Base-by-base conservation (phyloP, 2,329 filamentous ascomycete species). In the Claviceps sp. region DNA sequence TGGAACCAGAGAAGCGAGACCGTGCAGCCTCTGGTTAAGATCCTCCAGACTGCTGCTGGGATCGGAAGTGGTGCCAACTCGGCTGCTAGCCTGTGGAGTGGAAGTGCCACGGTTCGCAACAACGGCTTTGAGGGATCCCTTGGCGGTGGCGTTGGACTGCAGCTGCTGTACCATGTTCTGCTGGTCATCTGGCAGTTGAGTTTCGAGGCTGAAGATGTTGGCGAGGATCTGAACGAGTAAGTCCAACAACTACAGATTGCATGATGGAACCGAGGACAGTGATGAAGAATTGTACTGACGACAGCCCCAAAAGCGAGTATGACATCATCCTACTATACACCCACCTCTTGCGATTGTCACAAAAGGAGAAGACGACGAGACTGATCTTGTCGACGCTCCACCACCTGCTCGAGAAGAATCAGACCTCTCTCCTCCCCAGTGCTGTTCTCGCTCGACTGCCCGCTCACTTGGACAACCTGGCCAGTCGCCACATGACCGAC, bases 281-380 rank as follows among this genome's bases (percentile, higher is more conserved):
- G 38, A 19, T 41, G 47, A 8, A 24, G 38, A 19, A 47, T 26
- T n/a, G 6, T 37, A n/a, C 38, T 48, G 34, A 52, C 11, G 26
- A 45, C 2, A 34, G 34, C 50, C 10, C 3, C 7, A n/a, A 22
- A 58, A 95, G 90, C 60, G 90, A 96, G 69, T 89, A 95, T 70
- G 90, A 97, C 63, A 85, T 97, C 59, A 78, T 97, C 56, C 78
- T 89, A 47, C 80, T 97, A 45, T 96, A 95, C 68, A 89, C 87
- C n/a, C 87, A 94, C 58, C 82, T 98, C 40, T 76, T 98, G 52
- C 85, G 89, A 51, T 75, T 95, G 43, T 97, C 93, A 2, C 90
- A 91, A 45, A 98, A 98, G 69, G 93, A 97, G 67, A 98, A 98
- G 76, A 97, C 91, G 1, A 97, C 91, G 0, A 84, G 93, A 34